Base-by-base conservation (phyloP, 306 rosid genomes). In the Prunus mira region DNA sequence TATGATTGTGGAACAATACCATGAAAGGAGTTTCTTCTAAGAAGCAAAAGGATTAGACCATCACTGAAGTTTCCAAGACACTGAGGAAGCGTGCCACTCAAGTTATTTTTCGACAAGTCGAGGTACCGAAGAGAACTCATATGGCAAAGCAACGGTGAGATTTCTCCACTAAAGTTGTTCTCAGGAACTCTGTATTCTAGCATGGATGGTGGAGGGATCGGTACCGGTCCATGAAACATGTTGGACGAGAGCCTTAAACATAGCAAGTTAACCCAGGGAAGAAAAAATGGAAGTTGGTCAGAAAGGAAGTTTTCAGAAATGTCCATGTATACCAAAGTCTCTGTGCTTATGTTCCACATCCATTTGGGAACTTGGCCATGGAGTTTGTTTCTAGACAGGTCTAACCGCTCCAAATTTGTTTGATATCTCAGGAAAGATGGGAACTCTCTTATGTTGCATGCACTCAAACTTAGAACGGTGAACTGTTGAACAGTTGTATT, bases 381-480 rank as follows among this genome's bases (percentile, higher is more conserved):
- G 47, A 70, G 18, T 5, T 70, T 51, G 60, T 66, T 66, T 0
- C 0, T 0, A 0, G 2, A 0, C 30, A 73, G 54, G 0, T 19
- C 13, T 5, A 73, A 15, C 14, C 10, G 0, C 5, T 0, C 4
- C 32, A 79, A 12, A 1, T 14, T 0, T 0, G 58, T 55, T 30
- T 73, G 83, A 17, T 30, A 20, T 12, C 46, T 49, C 4, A 58
- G 25, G 28, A 79, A 20, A 2, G 14, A 12, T 17, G 71, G 75
- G 14, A 79, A 58, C 41, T 50, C 71, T 19, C 0, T 0, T 18
- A 67, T 2, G 60, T 3, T n/a, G 60, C 65, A 79, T 2, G 3
- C 0, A 6, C 0, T 4, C 34, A 79, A 14, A 0, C 0, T 5
- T 0, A 67, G 13, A 2, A 22, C 0, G 2, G 5, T 0, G 32